A percentile compares a stretch with the other conserved stretches of the same genome.
Conservation (phyloP, 2,329 filamentous ascomycete genomes). For the Zymoseptoria ardabiliae region DNA sequence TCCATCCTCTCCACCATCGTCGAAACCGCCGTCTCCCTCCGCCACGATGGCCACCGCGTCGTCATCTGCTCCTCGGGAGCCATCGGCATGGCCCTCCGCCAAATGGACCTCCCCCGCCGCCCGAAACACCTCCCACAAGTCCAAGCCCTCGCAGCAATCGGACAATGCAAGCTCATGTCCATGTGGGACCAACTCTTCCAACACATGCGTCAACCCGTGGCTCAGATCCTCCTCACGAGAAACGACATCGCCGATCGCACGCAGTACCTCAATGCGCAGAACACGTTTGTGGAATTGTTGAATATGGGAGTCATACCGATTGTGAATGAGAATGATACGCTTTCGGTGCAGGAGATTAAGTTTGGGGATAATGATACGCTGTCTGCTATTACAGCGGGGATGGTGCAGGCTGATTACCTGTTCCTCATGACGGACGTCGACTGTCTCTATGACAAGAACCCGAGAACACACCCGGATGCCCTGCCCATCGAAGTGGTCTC, state of each 20-base stretch:
- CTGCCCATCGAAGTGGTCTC: slow-evolving; percentile 86
- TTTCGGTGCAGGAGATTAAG: slow-evolving; percentile 97
- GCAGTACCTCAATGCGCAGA: slow-evolving; percentile 93
- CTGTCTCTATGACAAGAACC: slow-evolving; percentile 94
- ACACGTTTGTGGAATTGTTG: slow-evolving; percentile 82
- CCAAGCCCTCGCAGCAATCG: slow-evolving; percentile 91
- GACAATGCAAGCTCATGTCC: slow-evolving; percentile 89
- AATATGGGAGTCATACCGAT: slow-evolving; percentile 96
- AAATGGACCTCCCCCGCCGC: slow-evolving; percentile 80
- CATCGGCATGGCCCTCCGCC: slow-evolving; percentile 83
- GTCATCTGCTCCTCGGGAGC: slow-evolving; percentile 96
- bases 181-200: slow-evolving; percentile 91
- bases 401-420: slow-evolving; percentile 93
- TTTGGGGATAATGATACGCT: slow-evolving; percentile 98
- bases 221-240: slow-evolving; percentile 86
- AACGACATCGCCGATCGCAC: slow-evolving; percentile 96
- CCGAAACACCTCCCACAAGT: slow-evolving; percentile 86
- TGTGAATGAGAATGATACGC: slow-evolving; percentile 96
- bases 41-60: slow-evolving; percentile 85
- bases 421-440: slow-evolving; percentile 99
- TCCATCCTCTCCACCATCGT: slow-evolving; percentile 89
- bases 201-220: slow-evolving; percentile 81
- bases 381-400: slow-evolving; percentile 90
- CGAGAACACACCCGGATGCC: slow-evolving; percentile 74
- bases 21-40: slow-evolving; percentile 80